These are phyloP conservation scores for Boletellus sp. DNA, from an alignment of 768 basidiomycete genomes.

Conservation along the genomic window DNA sequence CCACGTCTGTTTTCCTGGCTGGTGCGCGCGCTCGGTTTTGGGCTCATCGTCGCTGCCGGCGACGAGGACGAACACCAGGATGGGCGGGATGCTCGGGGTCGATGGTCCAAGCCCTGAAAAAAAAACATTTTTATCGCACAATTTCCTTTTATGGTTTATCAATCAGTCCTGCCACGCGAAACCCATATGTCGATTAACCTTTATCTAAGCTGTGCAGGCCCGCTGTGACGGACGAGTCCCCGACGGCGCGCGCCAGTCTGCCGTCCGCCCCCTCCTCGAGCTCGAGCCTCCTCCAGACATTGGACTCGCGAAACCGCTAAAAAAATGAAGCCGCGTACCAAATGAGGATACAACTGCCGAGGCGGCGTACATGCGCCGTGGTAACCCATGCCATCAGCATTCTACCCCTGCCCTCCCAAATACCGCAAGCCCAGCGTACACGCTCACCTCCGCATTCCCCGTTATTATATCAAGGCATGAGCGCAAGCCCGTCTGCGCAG, in stretches of 20 bases:
- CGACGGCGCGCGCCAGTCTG: too few species aligned
- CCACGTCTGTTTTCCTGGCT: slow-evolving; percentile 1
- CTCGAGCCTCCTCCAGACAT: not conserved
- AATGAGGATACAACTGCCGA: slow-evolving; percentile 15
- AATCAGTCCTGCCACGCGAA: slow-evolving; percentile 13
- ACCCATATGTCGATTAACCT: slow-evolving; percentile 13
- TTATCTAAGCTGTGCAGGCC: slow-evolving; percentile 16
- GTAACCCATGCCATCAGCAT: slow-evolving; percentile 13
- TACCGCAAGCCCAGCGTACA: slow-evolving; percentile 25
- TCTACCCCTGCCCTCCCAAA: slow-evolving; percentile 17
- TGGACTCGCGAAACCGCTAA: not conserved
- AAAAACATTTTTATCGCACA: slow-evolving; percentile 21
- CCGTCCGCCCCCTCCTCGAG: not conserved
- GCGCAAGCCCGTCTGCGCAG: slow-evolving; percentile 49
- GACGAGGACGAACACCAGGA: slow-evolving; percentile 4
- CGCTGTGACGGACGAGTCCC: too few species aligned
- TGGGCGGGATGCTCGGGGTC: slow-evolving; percentile 26
- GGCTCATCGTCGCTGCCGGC: not conserved
- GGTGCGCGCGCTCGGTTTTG: not conserved
- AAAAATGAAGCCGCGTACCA: slow-evolving; percentile 5
- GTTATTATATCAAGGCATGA: slow-evolving; percentile 42
- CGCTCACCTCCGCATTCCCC: slow-evolving; percentile 6
- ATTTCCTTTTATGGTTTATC: slow-evolving; percentile 18
- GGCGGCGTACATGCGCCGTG: slow-evolving; percentile 22
- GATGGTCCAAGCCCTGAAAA: not conserved